Conservation (phyloP, 2,329 filamentous ascomycete genomes). For the Sporothrix luriei region DNA sequence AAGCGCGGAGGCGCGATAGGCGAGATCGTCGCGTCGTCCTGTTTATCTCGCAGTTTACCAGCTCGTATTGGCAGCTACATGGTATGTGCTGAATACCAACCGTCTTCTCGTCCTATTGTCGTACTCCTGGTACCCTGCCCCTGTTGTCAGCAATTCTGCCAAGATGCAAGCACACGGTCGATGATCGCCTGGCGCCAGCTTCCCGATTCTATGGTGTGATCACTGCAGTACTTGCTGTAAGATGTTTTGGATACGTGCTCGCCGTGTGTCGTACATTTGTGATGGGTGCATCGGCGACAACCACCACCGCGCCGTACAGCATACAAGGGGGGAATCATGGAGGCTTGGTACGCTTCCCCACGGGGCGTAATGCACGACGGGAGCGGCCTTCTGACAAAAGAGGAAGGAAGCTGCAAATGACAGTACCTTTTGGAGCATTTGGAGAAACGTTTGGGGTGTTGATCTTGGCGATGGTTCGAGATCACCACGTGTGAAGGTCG, state of each 20-base stretch:
- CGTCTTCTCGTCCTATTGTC: neutral
- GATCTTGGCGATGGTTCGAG: neutral
- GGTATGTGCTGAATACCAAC: too few relatives aligned
- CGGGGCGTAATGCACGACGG: too few relatives aligned
- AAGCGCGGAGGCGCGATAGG: too few relatives aligned
- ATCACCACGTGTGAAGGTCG: constrained; percentile 15
- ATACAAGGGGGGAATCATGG: neutral
- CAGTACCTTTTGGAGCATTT: neutral
- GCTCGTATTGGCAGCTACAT: neutral
- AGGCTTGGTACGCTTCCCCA: too few relatives aligned
- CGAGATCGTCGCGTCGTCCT: neutral
- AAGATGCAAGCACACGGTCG: neutral
- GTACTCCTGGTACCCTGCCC: neutral
- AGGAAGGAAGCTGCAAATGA: neutral
- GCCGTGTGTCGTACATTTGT: neutral
- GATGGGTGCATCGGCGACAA: neutral
- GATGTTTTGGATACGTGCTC: too few relatives aligned
- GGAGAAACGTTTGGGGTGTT: neutral
- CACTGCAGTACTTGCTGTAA: neutral
- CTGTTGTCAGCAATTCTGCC: constrained; percentile 3
- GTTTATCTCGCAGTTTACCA: neutral
- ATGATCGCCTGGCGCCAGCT: neutral
- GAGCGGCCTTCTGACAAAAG: neutral
- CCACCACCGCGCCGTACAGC: neutral
- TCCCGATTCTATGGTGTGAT: neutral